These are phyloP conservation scores for Lentinula lateritia DNA, from an alignment of 768 basidiomycete species.

Conservation along the genomic window DNA sequence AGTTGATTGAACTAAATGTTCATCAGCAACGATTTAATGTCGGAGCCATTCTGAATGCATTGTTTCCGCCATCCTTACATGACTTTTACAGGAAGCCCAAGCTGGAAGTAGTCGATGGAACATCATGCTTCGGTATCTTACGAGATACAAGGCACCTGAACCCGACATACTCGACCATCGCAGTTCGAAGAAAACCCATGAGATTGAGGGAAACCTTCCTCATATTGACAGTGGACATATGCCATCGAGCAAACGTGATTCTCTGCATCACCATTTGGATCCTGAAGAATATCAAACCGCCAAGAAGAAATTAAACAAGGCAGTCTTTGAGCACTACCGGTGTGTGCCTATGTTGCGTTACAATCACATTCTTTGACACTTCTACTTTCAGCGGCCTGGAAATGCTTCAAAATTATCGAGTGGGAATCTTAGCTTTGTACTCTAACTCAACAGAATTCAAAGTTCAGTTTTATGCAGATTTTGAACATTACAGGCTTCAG, in stretches of 20 bases:
- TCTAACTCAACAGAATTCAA: neutral
- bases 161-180: neutral
- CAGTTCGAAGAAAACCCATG: neutral
- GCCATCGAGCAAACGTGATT: neutral
- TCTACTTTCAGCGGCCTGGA: conserved; percentile 58
- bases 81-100: neutral
- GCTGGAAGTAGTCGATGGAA: conserved; percentile 1
- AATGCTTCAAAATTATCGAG: conserved; percentile 84
- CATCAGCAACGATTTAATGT: conserved; percentile 62
- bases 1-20: conserved; percentile 69
- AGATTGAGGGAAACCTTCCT: neutral
- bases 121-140: neutral
- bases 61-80: neutral
- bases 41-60: conserved; percentile 9
- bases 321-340: conserved; percentile 81
- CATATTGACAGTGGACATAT: neutral
- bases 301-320: conserved; percentile 81
- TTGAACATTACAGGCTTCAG: conserved; percentile 89
- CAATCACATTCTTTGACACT: neutral
- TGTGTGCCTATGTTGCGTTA: conserved; percentile 15
- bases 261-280: conserved; percentile 26
- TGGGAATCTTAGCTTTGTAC: conserved; percentile 24
- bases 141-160: neutral
- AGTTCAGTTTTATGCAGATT: conserved; percentile 36
- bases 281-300: conserved; percentile 81